Percentiles rank a stretch among this genome's conserved stretches.
phyloP scores from a whole-genome alignment of 1,139 yeast genomes.

The Debaryomycetaceae sp. region DNA sequence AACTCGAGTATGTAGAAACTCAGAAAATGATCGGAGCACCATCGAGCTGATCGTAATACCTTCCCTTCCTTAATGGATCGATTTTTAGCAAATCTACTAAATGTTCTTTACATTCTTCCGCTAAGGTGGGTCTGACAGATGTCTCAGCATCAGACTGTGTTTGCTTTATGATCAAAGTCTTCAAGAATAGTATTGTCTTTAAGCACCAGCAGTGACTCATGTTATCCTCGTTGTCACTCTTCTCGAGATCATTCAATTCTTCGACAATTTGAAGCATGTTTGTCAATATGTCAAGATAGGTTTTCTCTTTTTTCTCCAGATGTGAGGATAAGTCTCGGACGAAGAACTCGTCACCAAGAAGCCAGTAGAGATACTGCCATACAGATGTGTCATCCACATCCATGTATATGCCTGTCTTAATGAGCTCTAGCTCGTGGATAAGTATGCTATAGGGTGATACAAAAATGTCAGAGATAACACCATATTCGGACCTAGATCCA shows the following conservation, averaged over 20 bases:
- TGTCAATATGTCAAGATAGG: slow-evolving; percentile 29
- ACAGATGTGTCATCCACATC: slow-evolving; percentile 93
- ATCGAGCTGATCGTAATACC: slow-evolving; percentile 47
- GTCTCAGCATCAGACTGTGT: slow-evolving; percentile 8
- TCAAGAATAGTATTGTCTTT: slow-evolving; percentile 48
- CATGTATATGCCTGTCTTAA: slow-evolving; percentile 83
- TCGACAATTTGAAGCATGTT: slow-evolving; percentile 37
- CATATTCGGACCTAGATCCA: slow-evolving; percentile 14
- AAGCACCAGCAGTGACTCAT: slow-evolving; percentile 68
- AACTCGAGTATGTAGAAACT: slow-evolving; percentile 1
- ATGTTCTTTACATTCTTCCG: slow-evolving; percentile 23
- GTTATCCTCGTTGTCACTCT: slow-evolving; percentile 49
- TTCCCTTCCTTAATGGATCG: slow-evolving; percentile 69
- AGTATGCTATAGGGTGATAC: slow-evolving; percentile 35
- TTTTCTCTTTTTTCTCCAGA: slow-evolving; percentile 5
- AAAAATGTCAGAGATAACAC: slow-evolving; percentile 15
- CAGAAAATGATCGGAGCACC: slow-evolving; percentile 5
- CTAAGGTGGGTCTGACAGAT: slow-evolving; percentile 8
- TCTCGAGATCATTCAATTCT: slow-evolving; percentile 60
- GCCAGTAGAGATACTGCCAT: slow-evolving; percentile 88
- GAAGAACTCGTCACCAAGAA: slow-evolving; percentile 55
- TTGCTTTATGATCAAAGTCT: slow-evolving; percentile 24
- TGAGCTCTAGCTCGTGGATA: slow-evolving; percentile 57
- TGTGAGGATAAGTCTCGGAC: slow-evolving; percentile 24
- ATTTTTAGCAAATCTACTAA: slow-evolving; percentile 45